Percentiles rank a stretch among this genome's conserved stretches.
These are phyloP conservation scores for Ceriops decandra DNA, from an alignment of 345 rosid species.

Conservation along the genomic window DNA sequence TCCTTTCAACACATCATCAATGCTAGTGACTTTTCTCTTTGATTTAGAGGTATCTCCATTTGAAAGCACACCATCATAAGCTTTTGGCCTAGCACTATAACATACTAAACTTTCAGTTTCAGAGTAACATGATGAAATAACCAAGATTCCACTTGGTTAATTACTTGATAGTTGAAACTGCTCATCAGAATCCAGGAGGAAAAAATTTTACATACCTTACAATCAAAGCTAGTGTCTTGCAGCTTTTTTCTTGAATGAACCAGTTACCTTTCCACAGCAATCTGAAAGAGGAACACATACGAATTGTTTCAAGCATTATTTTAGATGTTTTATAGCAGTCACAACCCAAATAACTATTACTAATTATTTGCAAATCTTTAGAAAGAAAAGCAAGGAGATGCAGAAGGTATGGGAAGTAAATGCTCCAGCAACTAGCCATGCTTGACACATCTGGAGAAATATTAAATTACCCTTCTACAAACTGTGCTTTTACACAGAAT, in stretches of 20 bases:
- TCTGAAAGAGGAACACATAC: slow-evolving; percentile 44
- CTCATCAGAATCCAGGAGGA: slow-evolving; percentile 14
- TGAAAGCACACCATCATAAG: slow-evolving; percentile 36
- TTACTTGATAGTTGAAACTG: slow-evolving; percentile 13
- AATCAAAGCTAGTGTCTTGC: slow-evolving; percentile 79
- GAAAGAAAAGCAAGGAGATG: too few relatives aligned
- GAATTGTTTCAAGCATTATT: slow-evolving; percentile 21
- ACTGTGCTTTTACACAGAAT: too few relatives aligned
- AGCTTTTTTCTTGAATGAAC: slow-evolving; percentile 95
- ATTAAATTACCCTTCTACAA: too few relatives aligned
- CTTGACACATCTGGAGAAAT: too few relatives aligned
- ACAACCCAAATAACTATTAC: background rate
- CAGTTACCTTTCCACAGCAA: slow-evolving; percentile 94
- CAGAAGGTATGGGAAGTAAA: too few relatives aligned
- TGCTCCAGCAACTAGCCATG: too few relatives aligned
- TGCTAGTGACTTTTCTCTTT: slow-evolving; percentile 51
- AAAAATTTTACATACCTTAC: slow-evolving; percentile 55
- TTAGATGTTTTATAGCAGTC: background rate
- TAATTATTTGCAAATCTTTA: too few relatives aligned
- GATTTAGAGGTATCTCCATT: slow-evolving; percentile 73
- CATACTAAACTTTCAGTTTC: background rate
- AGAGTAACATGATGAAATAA: background rate
- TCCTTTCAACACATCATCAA: slow-evolving; percentile 83
- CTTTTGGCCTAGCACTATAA: slow-evolving; percentile 71
- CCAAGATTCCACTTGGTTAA: background rate